Evolutionary conservation across 2,329 filamentous ascomycete species (phyloP).

Genomic region (Trichothecium sympodiale): DNA sequence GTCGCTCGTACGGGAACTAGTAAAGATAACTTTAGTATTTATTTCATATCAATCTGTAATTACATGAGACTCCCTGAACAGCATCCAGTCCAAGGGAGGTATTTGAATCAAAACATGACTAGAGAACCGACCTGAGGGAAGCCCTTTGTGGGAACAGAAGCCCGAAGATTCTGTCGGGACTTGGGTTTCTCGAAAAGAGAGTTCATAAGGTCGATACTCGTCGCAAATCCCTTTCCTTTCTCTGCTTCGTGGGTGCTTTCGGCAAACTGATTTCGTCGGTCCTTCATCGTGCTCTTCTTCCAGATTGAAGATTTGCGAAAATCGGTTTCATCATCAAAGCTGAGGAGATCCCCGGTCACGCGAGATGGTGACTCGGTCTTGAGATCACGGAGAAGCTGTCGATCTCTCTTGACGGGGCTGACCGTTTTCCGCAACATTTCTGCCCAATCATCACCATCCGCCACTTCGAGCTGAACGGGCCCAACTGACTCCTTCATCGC

Average conservation of each 20-base stretch:
- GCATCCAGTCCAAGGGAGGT: slow-evolving; percentile 5
- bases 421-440: slow-evolving; percentile 90
- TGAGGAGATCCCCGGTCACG: slow-evolving; percentile 13
- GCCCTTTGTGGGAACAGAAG: slow-evolving; percentile 43
- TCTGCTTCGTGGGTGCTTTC: slow-evolving; percentile 11
- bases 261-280: too few relatives aligned
- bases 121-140: slow-evolving; percentile 78
- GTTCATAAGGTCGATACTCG: slow-evolving; percentile 92
- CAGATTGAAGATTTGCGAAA: slow-evolving; percentile 28
- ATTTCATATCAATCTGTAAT: slow-evolving; percentile 19
- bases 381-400: slow-evolving; percentile 53
- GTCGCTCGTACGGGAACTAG: slow-evolving; percentile 82
- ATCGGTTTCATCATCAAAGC: slow-evolving; percentile 28
- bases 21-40: slow-evolving; percentile 33
- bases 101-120: slow-evolving; percentile 21
- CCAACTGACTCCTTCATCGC: slow-evolving; percentile 49
- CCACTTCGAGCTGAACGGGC: slow-evolving; percentile 48
- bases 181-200: slow-evolving; percentile 73
- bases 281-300: slow-evolving; percentile 18
- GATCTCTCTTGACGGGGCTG: slow-evolving; percentile 86
- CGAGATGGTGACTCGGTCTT: slow-evolving; percentile 38
- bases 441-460: slow-evolving; percentile 77
- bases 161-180: slow-evolving; percentile 38
- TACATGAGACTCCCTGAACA: slow-evolving; percentile 13
- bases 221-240: slow-evolving; percentile 61